Evolutionary conservation across 2,329 filamentous ascomycete species (phyloP), one percentile per base, ranked within the genome.

Genomic region (Arthroderma sp.): DNA sequence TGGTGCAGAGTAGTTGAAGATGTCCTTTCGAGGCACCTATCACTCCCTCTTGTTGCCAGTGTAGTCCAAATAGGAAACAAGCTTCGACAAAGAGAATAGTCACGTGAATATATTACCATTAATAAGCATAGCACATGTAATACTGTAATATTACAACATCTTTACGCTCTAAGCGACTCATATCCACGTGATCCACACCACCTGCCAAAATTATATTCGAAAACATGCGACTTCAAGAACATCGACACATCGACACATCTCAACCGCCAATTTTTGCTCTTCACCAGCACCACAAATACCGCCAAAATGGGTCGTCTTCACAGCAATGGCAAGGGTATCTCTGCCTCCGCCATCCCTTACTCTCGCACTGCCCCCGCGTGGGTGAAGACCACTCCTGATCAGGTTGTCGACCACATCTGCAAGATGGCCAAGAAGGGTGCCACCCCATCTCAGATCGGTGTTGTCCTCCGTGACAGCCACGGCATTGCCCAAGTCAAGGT

Each of bases 251-350:
- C 11, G 52, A 37, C 31, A 4, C 38, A 39, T 54, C 33, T 21
- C 54, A 25, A 37, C 54, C 47, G 31, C 25, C 38, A 54, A 49
- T 19, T 41, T n/a, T 28, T 6, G 53, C 54, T 56, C 58, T 56
- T 61, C 56, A 53, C 61, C 57, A 47, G 47, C 58, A 52, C 33
- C 21, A 56, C 51, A 39, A 56, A 49, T 53, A 51, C 47, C 47
- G 25, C 55, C 65, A 65, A 64, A 69, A 95, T 95, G 89, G 89
- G 91, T 86, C 86, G 91, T 83, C 86, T 97, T 86, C 94, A 98
- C 86, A 88, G 83, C 84, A 95, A 96, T 73, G 91, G 93, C 81
- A 97, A 97, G 88, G 94, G 93, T 79, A 98, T 98, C 80, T 90
- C 89, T 67, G 79, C 88, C 79, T 95, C 89, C 64, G 89, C 93